These are phyloP conservation scores for Neonothopanus nambi DNA, from an alignment of 1,284 basidiomycete species.

Conservation along the genomic window DNA sequence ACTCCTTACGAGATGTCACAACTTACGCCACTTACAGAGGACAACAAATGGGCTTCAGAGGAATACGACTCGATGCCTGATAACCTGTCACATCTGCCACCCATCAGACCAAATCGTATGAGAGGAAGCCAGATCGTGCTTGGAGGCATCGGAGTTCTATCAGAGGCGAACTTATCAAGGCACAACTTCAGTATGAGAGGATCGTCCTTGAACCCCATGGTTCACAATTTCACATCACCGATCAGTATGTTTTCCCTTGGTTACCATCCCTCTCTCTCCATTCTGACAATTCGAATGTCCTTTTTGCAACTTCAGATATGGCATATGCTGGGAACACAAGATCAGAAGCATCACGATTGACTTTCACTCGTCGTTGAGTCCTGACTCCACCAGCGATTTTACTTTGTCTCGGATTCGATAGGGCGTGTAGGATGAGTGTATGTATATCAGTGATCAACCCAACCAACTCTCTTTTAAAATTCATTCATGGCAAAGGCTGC, in stretches of 20 bases:
- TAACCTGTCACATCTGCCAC: slow-evolving; percentile 13
- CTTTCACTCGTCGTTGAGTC: slow-evolving; percentile 14
- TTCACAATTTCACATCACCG: slow-evolving; percentile 52
- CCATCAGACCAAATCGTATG: slow-evolving; percentile 45
- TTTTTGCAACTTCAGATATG: slow-evolving; percentile 17
- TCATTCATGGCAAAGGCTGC: neutral
- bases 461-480: neutral
- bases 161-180: slow-evolving; percentile 37
- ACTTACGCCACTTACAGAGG: neutral
- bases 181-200: slow-evolving; percentile 28
- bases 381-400: neutral
- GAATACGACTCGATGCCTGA: slow-evolving; percentile 10
- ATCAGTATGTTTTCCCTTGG: slow-evolving; percentile 39
- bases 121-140: slow-evolving; percentile 40
- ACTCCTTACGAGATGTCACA: neutral
- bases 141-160: slow-evolving; percentile 29
- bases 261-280: neutral
- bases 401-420: too few species aligned
- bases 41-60: slow-evolving; percentile 18
- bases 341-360: slow-evolving; percentile 16
- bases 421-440: neutral
- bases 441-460: neutral
- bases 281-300: slow-evolving; percentile 1
- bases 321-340: slow-evolving; percentile 15
- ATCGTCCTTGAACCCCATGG: slow-evolving; percentile 39